Evolutionary conservation across 1,139 yeast species (phyloP).

Genomic region (Magnusiomyces sp.): DNA sequence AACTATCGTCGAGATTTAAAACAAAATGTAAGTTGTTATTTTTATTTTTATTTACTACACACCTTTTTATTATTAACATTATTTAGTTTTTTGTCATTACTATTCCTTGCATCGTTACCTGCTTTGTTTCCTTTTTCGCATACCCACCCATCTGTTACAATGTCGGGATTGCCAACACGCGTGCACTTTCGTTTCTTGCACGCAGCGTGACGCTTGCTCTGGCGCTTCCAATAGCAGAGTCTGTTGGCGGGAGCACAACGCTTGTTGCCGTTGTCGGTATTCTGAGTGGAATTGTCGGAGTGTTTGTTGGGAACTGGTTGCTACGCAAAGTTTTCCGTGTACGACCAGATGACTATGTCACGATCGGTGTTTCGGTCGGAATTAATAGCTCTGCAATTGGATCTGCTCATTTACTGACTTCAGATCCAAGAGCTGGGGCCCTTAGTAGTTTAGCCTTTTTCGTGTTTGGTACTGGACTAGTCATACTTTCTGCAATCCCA

Average conservation of each 20-base stretch:
- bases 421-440: constrained; percentile 75
- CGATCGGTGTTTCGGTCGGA: constrained; percentile 69
- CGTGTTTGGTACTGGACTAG: constrained; percentile 64
- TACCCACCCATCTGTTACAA: constrained; percentile 63
- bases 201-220: constrained; percentile 75
- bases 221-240: constrained; percentile 61
- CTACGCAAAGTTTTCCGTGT: constrained; percentile 41
- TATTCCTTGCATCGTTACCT: constrained; percentile 52
- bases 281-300: constrained; percentile 70
- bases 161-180: constrained; percentile 50
- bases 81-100: constrained; percentile 41
- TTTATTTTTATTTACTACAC: constrained; percentile 3
- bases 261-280: constrained; percentile 76
- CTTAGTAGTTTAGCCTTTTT: constrained; percentile 66
- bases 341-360: constrained; percentile 57
- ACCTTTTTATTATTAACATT: neutral
- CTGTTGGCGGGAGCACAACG: constrained; percentile 60
- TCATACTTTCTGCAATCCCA: constrained; percentile 53
- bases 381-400: constrained; percentile 77
- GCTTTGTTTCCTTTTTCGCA: constrained; percentile 51
- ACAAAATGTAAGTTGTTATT: constrained; percentile 34
- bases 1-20: constrained; percentile 59
- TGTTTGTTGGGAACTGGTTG: constrained; percentile 52
- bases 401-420: constrained; percentile 60
- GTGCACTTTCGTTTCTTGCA: constrained; percentile 70